phyloP scores from a whole-genome alignment of 2,329 filamentous ascomycete species.

The Calonectria naviculata region DNA sequence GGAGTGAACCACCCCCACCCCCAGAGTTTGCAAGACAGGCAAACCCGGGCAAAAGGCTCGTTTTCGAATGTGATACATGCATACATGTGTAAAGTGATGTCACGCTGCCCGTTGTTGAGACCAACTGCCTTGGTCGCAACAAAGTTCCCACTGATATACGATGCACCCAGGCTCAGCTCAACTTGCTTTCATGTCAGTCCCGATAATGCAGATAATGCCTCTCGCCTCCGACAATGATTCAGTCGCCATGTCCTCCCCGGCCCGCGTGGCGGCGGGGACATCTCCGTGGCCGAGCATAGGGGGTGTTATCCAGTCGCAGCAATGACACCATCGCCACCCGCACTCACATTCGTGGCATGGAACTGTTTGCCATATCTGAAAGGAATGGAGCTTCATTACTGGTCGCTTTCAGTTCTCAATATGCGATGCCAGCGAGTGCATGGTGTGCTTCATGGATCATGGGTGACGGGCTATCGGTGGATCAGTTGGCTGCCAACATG shows the following conservation, averaged over 20 bases:
- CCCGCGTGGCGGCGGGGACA: not conserved
- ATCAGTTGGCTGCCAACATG: conserved; percentile 5
- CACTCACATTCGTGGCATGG: not conserved
- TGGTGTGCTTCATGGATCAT: conserved; percentile 15
- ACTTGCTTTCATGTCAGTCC: not conserved
- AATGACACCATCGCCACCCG: not conserved
- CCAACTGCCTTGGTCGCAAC: not conserved
- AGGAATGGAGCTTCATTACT: not conserved
- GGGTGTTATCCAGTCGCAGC: not conserved
- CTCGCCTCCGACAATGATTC: not conserved
- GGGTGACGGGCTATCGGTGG: conserved; percentile 7
- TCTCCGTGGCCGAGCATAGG: not conserved
- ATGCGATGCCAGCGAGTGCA: conserved; percentile 5
- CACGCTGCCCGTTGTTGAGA: not conserved
- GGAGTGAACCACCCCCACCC: not conserved
- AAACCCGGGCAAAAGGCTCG: not conserved
- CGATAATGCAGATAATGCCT: not conserved
- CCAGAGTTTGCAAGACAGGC: not conserved
- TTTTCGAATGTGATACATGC: not conserved
- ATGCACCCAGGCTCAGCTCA: not conserved
- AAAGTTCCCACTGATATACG: not conserved
- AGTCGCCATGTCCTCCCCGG: not conserved
- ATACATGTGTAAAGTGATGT: not conserved
- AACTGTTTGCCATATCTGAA: not conserved
- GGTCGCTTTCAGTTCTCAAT: not conserved